Percentiles rank a stretch among this genome's conserved stretches.
Conservation (phyloP, 2,329 filamentous ascomycete genomes). For the Aspergillus ochraceus region DNA sequence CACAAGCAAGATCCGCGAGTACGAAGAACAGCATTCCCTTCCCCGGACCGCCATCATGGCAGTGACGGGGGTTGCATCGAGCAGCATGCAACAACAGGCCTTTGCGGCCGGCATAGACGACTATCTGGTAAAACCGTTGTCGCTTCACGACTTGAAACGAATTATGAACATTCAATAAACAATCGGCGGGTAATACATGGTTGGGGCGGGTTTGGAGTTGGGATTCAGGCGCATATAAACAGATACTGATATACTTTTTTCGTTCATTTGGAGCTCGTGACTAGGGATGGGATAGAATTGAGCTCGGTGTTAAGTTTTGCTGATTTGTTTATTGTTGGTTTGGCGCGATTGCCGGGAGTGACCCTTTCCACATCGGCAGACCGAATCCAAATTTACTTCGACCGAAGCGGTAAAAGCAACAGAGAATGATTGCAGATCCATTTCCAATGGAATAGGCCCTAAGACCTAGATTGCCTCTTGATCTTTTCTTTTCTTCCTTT, state of each 20-base stretch:
- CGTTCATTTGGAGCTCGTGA: neutral
- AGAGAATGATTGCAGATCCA: neutral
- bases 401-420: neutral
- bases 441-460: neutral
- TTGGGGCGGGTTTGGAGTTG: neutral
- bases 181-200: neutral
- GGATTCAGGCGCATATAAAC: neutral
- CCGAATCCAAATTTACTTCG: too few species aligned
- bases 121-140: constrained; percentile 34
- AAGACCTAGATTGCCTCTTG: neutral
- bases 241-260: neutral
- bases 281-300: neutral
- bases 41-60: constrained; percentile 30
- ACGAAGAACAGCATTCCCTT: constrained; percentile 29
- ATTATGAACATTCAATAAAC: constrained; percentile 27
- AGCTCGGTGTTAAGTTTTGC: neutral
- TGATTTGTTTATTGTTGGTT: neutral
- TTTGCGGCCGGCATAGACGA: constrained; percentile 31
- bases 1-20: constrained; percentile 41
- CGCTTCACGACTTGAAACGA: constrained; percentile 31
- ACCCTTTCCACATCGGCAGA: neutral
- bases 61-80: constrained; percentile 33
- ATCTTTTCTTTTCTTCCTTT: neutral
- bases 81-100: constrained; percentile 32
- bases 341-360: too few species aligned